Conservation (phyloP, 331 rosid genomes). For the Telfairia occidentalis region DNA sequence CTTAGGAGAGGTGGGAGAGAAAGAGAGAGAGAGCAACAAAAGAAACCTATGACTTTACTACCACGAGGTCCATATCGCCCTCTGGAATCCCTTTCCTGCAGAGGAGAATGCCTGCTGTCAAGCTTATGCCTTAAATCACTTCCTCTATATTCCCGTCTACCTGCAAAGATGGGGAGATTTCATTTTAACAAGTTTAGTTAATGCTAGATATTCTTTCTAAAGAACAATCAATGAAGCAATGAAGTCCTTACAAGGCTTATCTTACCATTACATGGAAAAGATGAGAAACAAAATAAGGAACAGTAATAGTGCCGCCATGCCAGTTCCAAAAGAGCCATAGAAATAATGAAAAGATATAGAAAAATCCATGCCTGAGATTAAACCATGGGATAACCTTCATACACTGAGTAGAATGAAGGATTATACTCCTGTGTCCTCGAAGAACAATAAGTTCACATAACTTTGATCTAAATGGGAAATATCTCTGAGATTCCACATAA, state of each 20-base stretch:
- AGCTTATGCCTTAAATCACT: conserved; percentile 79
- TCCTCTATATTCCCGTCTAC: conserved; percentile 50
- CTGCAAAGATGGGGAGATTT: conserved; percentile 34
- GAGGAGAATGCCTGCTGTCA: conserved; percentile 56
- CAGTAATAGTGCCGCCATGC: conserved; percentile 51
- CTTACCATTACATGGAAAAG: conserved; percentile 70
- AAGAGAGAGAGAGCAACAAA: neutral
- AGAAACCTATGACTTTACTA: conserved; percentile 22
- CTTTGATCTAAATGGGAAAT: conserved; percentile 31
- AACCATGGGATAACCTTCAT: conserved; percentile 36
- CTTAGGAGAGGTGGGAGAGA: neutral
- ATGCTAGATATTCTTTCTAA: conserved; percentile 10
- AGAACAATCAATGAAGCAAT: conserved; percentile 18
- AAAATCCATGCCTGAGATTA: conserved; percentile 47
- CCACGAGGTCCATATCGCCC: conserved; percentile 43
- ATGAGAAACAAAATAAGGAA: conserved; percentile 67
- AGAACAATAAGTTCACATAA: conserved; percentile 29
- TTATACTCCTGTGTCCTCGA: conserved; percentile 38
- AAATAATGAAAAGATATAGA: conserved; percentile 36
- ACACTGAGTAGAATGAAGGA: conserved; percentile 36
- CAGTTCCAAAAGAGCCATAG: conserved; percentile 46
- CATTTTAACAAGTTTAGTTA: neutral
- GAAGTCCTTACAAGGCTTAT: conserved; percentile 29
- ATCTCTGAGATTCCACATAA: conserved; percentile 34
- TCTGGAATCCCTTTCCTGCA: conserved; percentile 47